Evolutionary conservation across 2,329 filamentous ascomycete species (phyloP).

Genomic region (Scytalidium lignicola): DNA sequence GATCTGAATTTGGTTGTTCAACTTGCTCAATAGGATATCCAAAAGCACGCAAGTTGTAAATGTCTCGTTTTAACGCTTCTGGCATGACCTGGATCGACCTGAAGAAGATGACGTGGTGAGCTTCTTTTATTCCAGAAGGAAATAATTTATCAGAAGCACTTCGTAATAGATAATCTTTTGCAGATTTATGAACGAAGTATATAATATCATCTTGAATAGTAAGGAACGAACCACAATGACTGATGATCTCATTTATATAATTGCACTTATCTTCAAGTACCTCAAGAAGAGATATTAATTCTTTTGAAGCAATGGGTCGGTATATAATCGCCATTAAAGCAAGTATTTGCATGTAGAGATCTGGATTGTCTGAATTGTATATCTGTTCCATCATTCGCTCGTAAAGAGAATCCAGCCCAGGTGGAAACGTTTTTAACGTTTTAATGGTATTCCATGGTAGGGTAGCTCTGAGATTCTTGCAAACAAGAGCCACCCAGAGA

Average conservation of each 20-base stretch:
- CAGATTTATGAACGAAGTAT: slow-evolving; percentile 38
- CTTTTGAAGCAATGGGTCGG: slow-evolving; percentile 31
- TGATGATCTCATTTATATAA: not conserved
- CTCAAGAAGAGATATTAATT: slow-evolving; percentile 26
- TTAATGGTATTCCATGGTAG: slow-evolving; percentile 1
- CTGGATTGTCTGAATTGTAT: slow-evolving; percentile 18
- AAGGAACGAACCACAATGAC: slow-evolving; percentile 37
- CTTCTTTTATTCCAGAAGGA: slow-evolving; percentile 16
- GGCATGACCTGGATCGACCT: slow-evolving; percentile 30
- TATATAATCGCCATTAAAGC: slow-evolving; percentile 24
- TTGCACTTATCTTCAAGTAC: slow-evolving; percentile 10
- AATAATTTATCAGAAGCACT: slow-evolving; percentile 24
- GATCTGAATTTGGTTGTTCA: slow-evolving; percentile 18
- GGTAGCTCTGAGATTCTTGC: slow-evolving; percentile 10
- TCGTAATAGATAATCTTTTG: slow-evolving; percentile 34
- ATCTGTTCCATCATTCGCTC: slow-evolving; percentile 33
- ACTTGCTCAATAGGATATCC: slow-evolving; percentile 20
- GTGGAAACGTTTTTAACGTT: slow-evolving; percentile 27
- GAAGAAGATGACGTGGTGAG: slow-evolving; percentile 30
- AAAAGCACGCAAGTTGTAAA: slow-evolving; percentile 26
- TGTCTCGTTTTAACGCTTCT: slow-evolving; percentile 28
- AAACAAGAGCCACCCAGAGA: slow-evolving; percentile 39
- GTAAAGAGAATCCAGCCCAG: slow-evolving; percentile 33
- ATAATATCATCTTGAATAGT: slow-evolving; percentile 25
- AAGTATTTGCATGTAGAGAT: slow-evolving; percentile 31